Base-by-base conservation (phyloP, 2,329 filamentous ascomycete genomes). In the Mollisiaceae sp. region DNA sequence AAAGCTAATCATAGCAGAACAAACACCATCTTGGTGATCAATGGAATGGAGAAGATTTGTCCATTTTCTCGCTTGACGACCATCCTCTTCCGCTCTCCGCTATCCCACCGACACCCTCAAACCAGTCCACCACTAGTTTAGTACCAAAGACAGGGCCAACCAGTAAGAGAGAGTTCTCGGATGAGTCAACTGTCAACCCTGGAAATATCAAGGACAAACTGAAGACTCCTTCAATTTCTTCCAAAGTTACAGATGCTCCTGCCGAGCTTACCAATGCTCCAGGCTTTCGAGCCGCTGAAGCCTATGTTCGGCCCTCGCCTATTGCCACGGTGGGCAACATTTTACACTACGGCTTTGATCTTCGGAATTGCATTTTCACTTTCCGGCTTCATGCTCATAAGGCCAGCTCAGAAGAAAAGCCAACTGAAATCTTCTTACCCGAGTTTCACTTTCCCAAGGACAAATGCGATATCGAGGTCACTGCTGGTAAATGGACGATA, bases 41-140 rank as follows among this genome's bases (percentile, higher is more conserved):
- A 70, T 99, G 95, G 95, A 99, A 99, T 71, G 95, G 95, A 56
- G 95, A 99, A 78, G 95, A 99, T 76, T 80, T 99, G 39, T 97
- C 94, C 5, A 95, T 99, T 62, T 91, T 89, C 75, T 97, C 93
- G 0, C 72, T 87, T 5, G 94, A 99, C 75, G 96, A 99, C 77
- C 89, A 88, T 62, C 79, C 82, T 18, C 76, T 90, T 45, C 83
- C 85, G 1, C 74, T 82, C 45, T 86, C 85, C 2, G 76, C 83
- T 6, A 67, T 86, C 2, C 84, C 84, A 0, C 81, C 75, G 65
- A 79, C 73, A 4, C 74, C 79, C 0, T 75, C 75, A 3, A 80
- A 77, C 60, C 81, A 78, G 56, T 85, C 86, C 1, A 82, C 82
- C 0, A 76, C 82, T 4, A 86, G 81, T 56, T 75, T 85, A 41